These are phyloP conservation scores for Debaryomyces tyrocola DNA, from an alignment of 805 yeast genomes.

Conservation along the genomic window DNA sequence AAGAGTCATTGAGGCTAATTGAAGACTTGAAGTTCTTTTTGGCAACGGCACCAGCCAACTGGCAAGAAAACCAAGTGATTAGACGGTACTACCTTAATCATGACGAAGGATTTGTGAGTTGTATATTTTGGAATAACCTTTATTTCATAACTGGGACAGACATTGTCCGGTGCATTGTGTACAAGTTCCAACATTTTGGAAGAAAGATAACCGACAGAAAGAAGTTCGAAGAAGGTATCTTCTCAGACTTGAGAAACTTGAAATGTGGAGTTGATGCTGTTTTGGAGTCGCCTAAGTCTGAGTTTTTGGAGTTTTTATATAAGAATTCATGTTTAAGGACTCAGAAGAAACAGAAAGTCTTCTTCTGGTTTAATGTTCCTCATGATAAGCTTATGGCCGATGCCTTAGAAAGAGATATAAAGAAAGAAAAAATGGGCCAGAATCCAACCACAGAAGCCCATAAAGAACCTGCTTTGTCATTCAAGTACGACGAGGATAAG, in stretches of 20 bases:
- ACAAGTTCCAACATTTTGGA: constrained; percentile 87
- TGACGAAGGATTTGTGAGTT: constrained; percentile 89
- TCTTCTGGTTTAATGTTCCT: constrained; percentile 94
- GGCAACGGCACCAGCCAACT: constrained; percentile 91
- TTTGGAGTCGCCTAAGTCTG: constrained; percentile 82
- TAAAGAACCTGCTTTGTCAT: constrained; percentile 78
- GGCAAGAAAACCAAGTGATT: constrained; percentile 87
- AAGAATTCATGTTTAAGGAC: constrained; percentile 87
- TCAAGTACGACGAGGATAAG: constrained; percentile 57
- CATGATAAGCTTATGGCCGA: constrained; percentile 91
- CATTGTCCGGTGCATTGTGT: constrained; percentile 87
- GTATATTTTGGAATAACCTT: constrained; percentile 88
- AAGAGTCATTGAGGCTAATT: constrained; percentile 58
- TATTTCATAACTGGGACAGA: constrained; percentile 95
- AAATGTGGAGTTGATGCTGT: constrained; percentile 87
- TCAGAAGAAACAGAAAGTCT: constrained; percentile 95
- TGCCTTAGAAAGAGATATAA: constrained; percentile 89
- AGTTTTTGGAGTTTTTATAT: constrained; percentile 78
- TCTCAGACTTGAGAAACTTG: constrained; percentile 82
- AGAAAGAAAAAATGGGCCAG: constrained; percentile 64
- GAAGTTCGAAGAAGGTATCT: constrained; percentile 95
- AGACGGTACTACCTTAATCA: constrained; percentile 81
- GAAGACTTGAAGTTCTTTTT: constrained; percentile 83
- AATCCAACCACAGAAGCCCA: constrained; percentile 70
- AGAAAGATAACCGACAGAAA: constrained; percentile 80